phyloP scores from a whole-genome alignment of 768 basidiomycete species.

The Lentinus brumalis region DNA sequence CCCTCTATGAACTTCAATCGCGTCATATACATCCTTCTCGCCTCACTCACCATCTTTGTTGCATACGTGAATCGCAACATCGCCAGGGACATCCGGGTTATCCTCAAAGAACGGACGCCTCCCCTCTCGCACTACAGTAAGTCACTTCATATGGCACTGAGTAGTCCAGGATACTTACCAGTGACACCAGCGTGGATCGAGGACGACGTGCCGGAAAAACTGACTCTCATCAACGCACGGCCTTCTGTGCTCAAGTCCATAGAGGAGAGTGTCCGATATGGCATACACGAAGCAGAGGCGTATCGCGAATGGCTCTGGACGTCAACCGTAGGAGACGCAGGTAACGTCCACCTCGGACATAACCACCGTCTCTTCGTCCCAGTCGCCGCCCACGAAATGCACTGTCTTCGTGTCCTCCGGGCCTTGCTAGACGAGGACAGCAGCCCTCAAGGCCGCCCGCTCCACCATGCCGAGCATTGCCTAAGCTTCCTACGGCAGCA shows the following conservation, averaged over 20 bases:
- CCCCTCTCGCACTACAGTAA: conserved; percentile 2
- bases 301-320: not conserved
- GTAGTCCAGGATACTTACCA: not conserved
- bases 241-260: not conserved
- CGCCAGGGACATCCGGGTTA: not conserved
- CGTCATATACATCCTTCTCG: too few species aligned
- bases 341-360: conserved; percentile 27
- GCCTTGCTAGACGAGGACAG: conserved; percentile 15
- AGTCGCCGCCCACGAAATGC: conserved; percentile 18
- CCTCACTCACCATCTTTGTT: too few species aligned
- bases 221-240: not conserved
- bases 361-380: conserved; percentile 25
- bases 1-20: too few species aligned
- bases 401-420: conserved; percentile 29
- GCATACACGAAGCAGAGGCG: not conserved
- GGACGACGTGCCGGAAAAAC: not conserved
- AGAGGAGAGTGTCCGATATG: conserved; percentile 1
- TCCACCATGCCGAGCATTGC: conserved; percentile 31
- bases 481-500: conserved; percentile 33
- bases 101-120: not conserved
- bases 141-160: not conserved
- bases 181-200: not conserved
- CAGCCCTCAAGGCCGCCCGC: not conserved
- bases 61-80: not conserved
- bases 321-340: not conserved